Evolutionary conservation across 305 asterid species (phyloP).

Genomic region (Galium porrigens): DNA sequence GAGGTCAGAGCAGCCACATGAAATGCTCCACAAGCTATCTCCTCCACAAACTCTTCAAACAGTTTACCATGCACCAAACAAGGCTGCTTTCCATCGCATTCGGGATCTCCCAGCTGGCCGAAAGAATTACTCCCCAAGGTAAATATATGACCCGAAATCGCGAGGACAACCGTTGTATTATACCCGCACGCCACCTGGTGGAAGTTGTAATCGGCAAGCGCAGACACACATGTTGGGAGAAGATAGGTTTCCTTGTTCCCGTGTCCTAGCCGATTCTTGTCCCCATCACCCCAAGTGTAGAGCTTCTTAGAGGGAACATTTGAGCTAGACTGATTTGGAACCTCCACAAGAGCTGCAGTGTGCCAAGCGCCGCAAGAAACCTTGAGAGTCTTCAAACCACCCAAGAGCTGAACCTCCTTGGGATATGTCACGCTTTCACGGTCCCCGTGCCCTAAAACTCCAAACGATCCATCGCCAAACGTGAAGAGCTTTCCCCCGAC

Average conservation of each 20-base stretch:
- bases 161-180: slow-evolving; percentile 48
- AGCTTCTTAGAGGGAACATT: slow-evolving; percentile 45
- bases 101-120: slow-evolving; percentile 74
- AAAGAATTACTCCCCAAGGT: slow-evolving; percentile 51
- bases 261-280: slow-evolving; percentile 60
- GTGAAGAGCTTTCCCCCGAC: slow-evolving; percentile 53
- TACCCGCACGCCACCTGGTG: slow-evolving; percentile 72
- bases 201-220: slow-evolving; percentile 61
- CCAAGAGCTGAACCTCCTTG: slow-evolving; percentile 47
- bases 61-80: slow-evolving; percentile 57
- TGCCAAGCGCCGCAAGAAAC: slow-evolving; percentile 82
- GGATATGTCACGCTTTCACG: slow-evolving; percentile 44
- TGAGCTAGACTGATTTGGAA: slow-evolving; percentile 34
- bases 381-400: slow-evolving; percentile 46
- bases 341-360: slow-evolving; percentile 79
- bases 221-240: slow-evolving; percentile 57
- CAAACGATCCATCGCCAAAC: slow-evolving; percentile 79
- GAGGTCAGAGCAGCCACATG: slow-evolving; percentile 72
- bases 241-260: slow-evolving; percentile 59
- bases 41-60: slow-evolving; percentile 80
- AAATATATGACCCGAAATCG: slow-evolving; percentile 79
- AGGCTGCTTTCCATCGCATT: slow-evolving; percentile 56
- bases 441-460: slow-evolving; percentile 77
- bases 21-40: slow-evolving; percentile 54
- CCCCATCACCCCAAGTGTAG: slow-evolving; percentile 95